Evolutionary conservation across 768 basidiomycete species (phyloP), one percentile per base, ranked within the genome.

Genomic region (Rhodotorula toruloides): DNA sequence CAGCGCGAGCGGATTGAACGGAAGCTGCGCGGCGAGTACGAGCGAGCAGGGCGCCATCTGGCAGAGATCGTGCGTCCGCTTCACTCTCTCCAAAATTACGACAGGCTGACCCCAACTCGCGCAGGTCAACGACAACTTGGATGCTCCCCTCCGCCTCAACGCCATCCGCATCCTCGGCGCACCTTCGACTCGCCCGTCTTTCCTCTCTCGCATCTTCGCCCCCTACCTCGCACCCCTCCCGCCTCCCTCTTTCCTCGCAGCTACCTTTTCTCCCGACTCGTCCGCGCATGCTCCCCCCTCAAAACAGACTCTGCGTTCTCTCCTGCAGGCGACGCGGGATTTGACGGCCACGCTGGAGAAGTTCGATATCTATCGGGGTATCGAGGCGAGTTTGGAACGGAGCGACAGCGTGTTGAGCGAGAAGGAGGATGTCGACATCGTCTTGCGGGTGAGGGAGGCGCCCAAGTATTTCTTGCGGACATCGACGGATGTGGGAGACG

Each of bases 401-500:
- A 82, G 85, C 21, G 79, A 80, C 11, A 81, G 84, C 42, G 78
- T 82, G 0, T 76, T 85, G 12, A 84, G 86, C 2, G 76, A 80
- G 54, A 76, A 78, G 16, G 82, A 82, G 14, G 88, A 89, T 68
- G 83, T 93, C 17, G 90, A 96, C 73, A 76, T 98, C 43, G 82
- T 93, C 3, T 85, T 94, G 77, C 83, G 83, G 65, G 83, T 90
- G 49, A 77, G 83, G 46, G 93, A 97, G 77, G 84, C 83, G 61
- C 85, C 89, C 10, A 80, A 89, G 43, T 84, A 86, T 71, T 90
- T 82, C 72, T 73, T 93, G 12, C 89, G 88, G 69, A 89, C 86
- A 5, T 83, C 89, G 9, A 97, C 93, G 6, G 92, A 97, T 74
- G 80, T 97, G 11, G 94, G 96, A 7, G 91, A 94, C 65, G 87